phyloP scores from a whole-genome alignment of 805 yeast genomes.

The Candida krabiensis region DNA sequence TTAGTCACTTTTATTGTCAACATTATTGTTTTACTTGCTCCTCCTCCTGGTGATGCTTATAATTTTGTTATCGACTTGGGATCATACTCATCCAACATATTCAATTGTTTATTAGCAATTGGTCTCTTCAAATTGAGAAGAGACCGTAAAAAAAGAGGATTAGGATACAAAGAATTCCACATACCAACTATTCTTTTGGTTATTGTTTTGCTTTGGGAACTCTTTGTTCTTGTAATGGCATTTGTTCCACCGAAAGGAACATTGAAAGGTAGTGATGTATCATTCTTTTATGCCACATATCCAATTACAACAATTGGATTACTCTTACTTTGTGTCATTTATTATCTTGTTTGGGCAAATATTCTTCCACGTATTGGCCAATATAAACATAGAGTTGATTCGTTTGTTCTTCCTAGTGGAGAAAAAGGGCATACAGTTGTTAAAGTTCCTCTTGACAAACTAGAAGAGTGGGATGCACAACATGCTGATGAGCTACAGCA shows the following conservation, averaged over 20 bases:
- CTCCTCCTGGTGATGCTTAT: conserved; percentile 88
- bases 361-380: conserved; percentile 35
- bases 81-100: conserved; percentile 78
- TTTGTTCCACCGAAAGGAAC: conserved; percentile 44
- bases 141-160: conserved; percentile 34
- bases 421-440: conserved; percentile 41
- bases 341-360: conserved; percentile 38
- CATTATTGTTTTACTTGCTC: conserved; percentile 70
- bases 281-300: conserved; percentile 43
- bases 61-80: conserved; percentile 77
- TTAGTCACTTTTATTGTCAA: conserved; percentile 78
- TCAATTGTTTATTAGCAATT: conserved; percentile 61
- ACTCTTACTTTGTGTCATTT: conserved; percentile 32
- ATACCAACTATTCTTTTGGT: conserved; percentile 36
- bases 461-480: conserved; percentile 35
- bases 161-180: conserved; percentile 35
- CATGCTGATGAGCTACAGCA: no score
- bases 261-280: conserved; percentile 41
- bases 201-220: conserved; percentile 33
- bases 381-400: conserved; percentile 34
- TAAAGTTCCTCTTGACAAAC: conserved; percentile 32
- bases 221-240: conserved; percentile 41
- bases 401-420: conserved; percentile 36
- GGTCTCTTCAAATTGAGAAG: conserved; percentile 53
- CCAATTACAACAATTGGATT: conserved; percentile 40